Evolutionary conservation across 768 basidiomycete species (phyloP).

Genomic region (Coprinellus micaceus): DNA sequence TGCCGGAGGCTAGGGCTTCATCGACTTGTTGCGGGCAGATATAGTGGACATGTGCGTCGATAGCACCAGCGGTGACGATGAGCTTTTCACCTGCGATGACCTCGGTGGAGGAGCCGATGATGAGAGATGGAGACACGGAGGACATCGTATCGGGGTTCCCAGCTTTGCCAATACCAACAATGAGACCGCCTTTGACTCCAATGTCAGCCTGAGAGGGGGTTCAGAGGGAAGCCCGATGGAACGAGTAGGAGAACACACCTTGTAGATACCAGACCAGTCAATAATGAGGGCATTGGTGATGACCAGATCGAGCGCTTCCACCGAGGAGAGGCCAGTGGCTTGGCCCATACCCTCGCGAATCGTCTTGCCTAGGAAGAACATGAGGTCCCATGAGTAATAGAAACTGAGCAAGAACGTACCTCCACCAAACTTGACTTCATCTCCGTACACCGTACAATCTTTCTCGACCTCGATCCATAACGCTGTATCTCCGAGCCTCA

Average conservation of each 20-base stretch:
- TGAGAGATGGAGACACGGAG: slow-evolving; percentile 62
- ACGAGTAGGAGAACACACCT: slow-evolving; percentile 44
- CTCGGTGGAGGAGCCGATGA: slow-evolving; percentile 90
- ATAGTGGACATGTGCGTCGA: slow-evolving; percentile 92
- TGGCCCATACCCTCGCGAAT: slow-evolving; percentile 98
- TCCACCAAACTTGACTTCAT: slow-evolving; percentile 92
- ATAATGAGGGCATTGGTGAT: slow-evolving; percentile 94
- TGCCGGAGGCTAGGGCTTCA: slow-evolving; percentile 80
- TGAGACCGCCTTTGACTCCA: slow-evolving; percentile 79
- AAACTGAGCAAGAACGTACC: too few species aligned
- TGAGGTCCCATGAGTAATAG: background rate
- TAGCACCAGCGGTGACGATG: slow-evolving; percentile 88
- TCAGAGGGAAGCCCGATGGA: background rate
- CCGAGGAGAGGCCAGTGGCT: slow-evolving; percentile 64
- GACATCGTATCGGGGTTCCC: slow-evolving; percentile 96
- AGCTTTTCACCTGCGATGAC: slow-evolving; percentile 94
- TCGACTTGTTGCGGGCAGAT: slow-evolving; percentile 92
- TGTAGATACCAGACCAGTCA: slow-evolving; percentile 95
- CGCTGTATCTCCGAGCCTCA: slow-evolving; percentile 83
- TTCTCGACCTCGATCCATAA: slow-evolving; percentile 92
- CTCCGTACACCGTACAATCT: slow-evolving; percentile 86
- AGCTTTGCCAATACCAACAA: slow-evolving; percentile 91
- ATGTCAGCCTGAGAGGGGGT: slow-evolving; percentile 76
- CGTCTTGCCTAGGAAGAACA: slow-evolving; percentile 61
- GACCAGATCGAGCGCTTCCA: slow-evolving; percentile 79